phyloP scores from a whole-genome alignment of 129 eudicot species.

The Kitagawia praeruptora region DNA sequence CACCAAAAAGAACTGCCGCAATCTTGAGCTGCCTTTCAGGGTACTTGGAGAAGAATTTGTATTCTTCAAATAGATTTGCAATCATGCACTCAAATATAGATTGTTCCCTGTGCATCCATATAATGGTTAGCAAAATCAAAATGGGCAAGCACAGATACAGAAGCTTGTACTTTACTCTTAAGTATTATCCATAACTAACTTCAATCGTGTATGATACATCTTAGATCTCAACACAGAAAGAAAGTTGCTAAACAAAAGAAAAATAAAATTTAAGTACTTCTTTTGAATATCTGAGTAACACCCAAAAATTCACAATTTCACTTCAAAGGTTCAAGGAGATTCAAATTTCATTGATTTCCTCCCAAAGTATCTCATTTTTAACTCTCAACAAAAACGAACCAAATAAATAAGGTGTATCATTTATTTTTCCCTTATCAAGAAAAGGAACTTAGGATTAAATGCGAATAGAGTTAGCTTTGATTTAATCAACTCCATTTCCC shows the following conservation, averaged over 20 bases:
- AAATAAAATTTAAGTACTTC: background rate
- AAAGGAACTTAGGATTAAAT: background rate
- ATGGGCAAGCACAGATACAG: background rate
- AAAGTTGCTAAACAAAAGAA: background rate
- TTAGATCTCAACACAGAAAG: background rate
- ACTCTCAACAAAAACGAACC: background rate
- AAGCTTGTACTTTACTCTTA: background rate
- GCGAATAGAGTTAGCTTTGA: background rate
- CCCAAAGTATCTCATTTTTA: background rate
- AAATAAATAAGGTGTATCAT: background rate
- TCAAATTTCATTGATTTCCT: background rate
- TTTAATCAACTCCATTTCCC: background rate
- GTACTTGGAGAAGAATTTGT: slow-evolving; percentile 80
- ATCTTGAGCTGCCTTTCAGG: slow-evolving; percentile 88
- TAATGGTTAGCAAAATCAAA: background rate
- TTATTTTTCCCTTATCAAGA: background rate
- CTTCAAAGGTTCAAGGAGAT: background rate
- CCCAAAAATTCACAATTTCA: background rate
- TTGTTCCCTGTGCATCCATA: slow-evolving; percentile 51
- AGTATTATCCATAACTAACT: background rate
- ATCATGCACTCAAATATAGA: slow-evolving; percentile 86
- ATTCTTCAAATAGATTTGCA: slow-evolving; percentile 85
- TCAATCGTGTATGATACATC: background rate
- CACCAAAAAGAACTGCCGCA: slow-evolving; percentile 89
- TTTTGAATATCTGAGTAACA: background rate